phyloP scores from a whole-genome alignment of 1,139 yeast species.

The Saccharomycopsis crataegensis region DNA sequence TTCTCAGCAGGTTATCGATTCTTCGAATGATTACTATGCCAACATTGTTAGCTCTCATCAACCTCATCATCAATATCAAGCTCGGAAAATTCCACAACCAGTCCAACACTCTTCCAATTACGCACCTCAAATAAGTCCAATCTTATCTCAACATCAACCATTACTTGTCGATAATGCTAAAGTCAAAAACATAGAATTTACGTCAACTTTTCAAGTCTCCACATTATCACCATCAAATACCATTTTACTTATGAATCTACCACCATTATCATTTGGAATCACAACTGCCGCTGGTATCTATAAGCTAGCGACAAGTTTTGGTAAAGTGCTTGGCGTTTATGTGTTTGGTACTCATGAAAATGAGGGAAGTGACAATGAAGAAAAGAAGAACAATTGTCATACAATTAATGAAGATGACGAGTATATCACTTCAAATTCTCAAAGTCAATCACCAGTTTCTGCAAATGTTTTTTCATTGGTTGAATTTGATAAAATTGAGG shows the following conservation, averaged over 20 bases:
- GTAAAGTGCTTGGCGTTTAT: conserved; percentile 50
- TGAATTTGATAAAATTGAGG: conserved; percentile 63
- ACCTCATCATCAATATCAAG: too few relatives aligned
- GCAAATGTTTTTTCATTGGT: conserved; percentile 32
- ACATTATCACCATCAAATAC: conserved; percentile 71
- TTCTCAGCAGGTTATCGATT: not conserved
- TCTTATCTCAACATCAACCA: conserved; percentile 24
- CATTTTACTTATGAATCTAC: conserved; percentile 70
- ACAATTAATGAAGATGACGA: conserved; percentile 13
- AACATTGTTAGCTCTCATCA: too few relatives aligned
- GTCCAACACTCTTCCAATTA: too few relatives aligned
- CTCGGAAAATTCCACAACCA: too few relatives aligned
- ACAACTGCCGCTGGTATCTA: conserved; percentile 39
- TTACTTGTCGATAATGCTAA: conserved; percentile 50
- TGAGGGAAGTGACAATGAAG: not conserved
- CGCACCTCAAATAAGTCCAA: not conserved
- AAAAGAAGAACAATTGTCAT: not conserved
- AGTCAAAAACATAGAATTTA: conserved; percentile 39
- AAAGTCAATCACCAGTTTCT: not conserved
- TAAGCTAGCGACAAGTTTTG: conserved; percentile 43
- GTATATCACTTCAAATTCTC: not conserved
- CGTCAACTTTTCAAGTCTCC: conserved; percentile 62
- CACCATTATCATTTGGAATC: conserved; percentile 33
- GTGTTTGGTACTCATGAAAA: conserved; percentile 31
- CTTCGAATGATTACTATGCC: too few relatives aligned